Evolutionary conservation across 1,139 yeast species (phyloP), one percentile per base, ranked within the genome.

Genomic region (Pichia sp.): DNA sequence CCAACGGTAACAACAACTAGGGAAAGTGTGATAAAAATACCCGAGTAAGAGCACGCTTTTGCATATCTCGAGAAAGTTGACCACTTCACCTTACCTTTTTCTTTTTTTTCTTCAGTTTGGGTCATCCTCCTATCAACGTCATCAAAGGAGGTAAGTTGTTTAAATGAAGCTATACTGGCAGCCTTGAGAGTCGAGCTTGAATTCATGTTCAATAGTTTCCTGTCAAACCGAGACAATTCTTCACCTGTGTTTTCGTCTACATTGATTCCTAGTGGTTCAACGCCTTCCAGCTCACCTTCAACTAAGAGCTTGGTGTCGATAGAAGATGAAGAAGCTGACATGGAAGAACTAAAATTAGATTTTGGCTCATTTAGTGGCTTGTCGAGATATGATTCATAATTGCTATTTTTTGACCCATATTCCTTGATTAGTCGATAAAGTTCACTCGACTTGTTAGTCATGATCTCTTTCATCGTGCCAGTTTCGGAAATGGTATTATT

Each of bases 1-100:
- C 75, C 61, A 64, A 82, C 81, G 8, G 84, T 74, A 1, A 71
- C 32, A 30, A 82, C 59, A 54, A 74, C 67, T 50, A 76, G 64
- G 0, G 63, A 15, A 41, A 82, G 65, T 62, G 83, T 81, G 4
- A 78, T 61, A 1, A 69, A 42, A 13, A 83, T 84, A 49, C 84
- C 82, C 4, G 64, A 47, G 29, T 79, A 76, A 52, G 84, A 82
- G 73, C 92, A 86, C 0, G 93, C 89, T 57, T 78, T 75, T 4
- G 86, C 85, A 64, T 86, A 86, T 45, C 77, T 78, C 44, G 70
- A 61, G 65, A 85, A 86, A 8, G 85, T 87, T 23, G 77, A 75
- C 77, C 81, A 76, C 58, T 82, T 80, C 32, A 86, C 92, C 59
- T 79, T 76, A 34, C 93, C 93, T 61, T 77, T 81, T 62, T 82